Percentiles rank a stretch among this genome's conserved stretches.
These are phyloP conservation scores for Starmerella stellata DNA, from an alignment of 805 yeast genomes.

Conservation along the genomic window DNA sequence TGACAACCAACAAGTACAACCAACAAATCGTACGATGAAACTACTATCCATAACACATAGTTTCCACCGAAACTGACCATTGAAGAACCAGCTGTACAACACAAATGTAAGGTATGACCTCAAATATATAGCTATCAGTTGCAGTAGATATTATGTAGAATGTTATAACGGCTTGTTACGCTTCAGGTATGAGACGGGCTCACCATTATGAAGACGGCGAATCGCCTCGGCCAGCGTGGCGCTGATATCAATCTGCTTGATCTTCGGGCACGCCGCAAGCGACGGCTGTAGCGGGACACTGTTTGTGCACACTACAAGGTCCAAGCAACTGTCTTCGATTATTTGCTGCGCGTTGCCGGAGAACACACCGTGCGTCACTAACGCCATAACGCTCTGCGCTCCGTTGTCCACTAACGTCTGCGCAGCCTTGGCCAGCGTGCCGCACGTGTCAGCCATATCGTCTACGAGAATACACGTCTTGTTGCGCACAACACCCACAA, in stretches of 20 bases:
- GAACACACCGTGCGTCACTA: conserved; percentile 89
- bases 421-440: conserved; percentile 88
- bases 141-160: no score
- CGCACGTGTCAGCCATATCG: conserved; percentile 98
- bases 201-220: conserved; percentile 90
- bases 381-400: conserved; percentile 73
- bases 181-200: conserved; percentile 75
- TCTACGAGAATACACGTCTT: conserved; percentile 76
- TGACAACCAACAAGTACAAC: no score
- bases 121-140: no score
- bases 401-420: conserved; percentile 65
- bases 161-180: conserved; percentile 37
- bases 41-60: no score
- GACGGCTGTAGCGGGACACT: conserved; percentile 69
- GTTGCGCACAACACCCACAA: conserved; percentile 81
- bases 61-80: no score
- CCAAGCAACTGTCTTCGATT: conserved; percentile 47
- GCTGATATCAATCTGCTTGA: conserved; percentile 69
- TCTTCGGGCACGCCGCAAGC: conserved; percentile 40
- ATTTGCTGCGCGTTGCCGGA: conserved; percentile 67
- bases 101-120: no score
- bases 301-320: conserved; percentile 74
- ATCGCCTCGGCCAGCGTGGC: conserved; percentile 85
- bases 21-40: no score
- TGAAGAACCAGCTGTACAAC: no score